A percentile compares a stretch with the other conserved stretches of the same genome.
Evolutionary conservation across 257 asterid genomes (phyloP).

Genomic region (Leptodermis oblonga): DNA sequence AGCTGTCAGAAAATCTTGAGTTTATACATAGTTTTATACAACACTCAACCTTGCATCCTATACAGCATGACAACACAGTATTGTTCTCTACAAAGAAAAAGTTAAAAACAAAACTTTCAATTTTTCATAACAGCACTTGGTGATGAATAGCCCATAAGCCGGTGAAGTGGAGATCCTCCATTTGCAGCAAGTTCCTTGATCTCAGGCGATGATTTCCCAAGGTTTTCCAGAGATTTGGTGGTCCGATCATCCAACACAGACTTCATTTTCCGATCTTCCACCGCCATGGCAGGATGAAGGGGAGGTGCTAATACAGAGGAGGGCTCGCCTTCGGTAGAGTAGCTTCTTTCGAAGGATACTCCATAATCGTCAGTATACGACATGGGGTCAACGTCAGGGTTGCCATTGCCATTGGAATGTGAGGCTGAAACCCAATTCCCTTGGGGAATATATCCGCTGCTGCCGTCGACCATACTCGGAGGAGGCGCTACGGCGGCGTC

Average conservation of each 20-base stretch:
- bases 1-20: background rate
- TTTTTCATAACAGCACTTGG: constrained; percentile 48
- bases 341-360: constrained; percentile 42
- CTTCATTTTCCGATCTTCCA: constrained; percentile 54
- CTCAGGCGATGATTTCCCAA: constrained; percentile 40
- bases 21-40: constrained; percentile 6
- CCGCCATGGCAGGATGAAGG: constrained; percentile 18
- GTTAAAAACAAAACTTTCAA: too few relatives aligned
- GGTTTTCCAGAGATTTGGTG: constrained; percentile 6
- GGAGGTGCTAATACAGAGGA: constrained; percentile 22
- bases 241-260: constrained; percentile 27
- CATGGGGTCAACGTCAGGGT: constrained; percentile 38
- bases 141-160: constrained; percentile 80
- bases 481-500: constrained; percentile 47
- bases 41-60: constrained; percentile 8
- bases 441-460: constrained; percentile 15
- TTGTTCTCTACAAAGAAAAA: background rate
- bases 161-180: constrained; percentile 64
- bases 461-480: constrained; percentile 50
- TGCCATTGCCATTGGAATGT: constrained; percentile 21
- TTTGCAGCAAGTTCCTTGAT: constrained; percentile 41
- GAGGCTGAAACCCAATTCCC: constrained; percentile 28
- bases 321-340: constrained; percentile 50
- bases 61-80: background rate
- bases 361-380: constrained; percentile 64